Conservation (phyloP, 2,329 filamentous ascomycete species). For the Trichophyton rubrum region DNA sequence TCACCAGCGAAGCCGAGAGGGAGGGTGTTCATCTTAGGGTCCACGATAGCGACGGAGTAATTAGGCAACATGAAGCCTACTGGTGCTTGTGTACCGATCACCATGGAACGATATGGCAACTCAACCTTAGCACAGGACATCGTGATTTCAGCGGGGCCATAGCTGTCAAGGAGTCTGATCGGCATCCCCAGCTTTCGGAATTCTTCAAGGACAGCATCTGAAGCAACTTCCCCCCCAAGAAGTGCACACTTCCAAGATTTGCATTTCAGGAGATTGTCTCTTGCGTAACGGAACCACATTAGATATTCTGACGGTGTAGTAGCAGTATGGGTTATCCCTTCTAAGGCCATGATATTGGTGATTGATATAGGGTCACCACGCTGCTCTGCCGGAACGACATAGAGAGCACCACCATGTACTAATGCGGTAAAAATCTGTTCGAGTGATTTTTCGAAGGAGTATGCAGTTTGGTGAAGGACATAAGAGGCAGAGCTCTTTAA, state of each 20-base stretch:
- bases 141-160: conserved; percentile 18
- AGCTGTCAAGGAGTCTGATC: conserved; percentile 12
- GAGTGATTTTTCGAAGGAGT: conserved; percentile 13
- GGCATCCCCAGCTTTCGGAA: conserved; percentile 11
- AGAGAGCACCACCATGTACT: conserved; percentile 13
- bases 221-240: conserved; percentile 15
- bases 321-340: conserved; percentile 16
- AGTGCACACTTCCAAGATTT: conserved; percentile 15
- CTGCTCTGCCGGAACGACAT: conserved; percentile 10
- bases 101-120: conserved; percentile 14
- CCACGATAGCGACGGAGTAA: conserved; percentile 29
- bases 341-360: conserved; percentile 11
- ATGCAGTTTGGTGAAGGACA: conserved; percentile 14
- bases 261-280: conserved; percentile 9
- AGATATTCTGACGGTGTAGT: conserved; percentile 17
- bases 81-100: conserved; percentile 4
- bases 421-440: conserved; percentile 15
- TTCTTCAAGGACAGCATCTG: conserved; percentile 5
- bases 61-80: conserved; percentile 24
- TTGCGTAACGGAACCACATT: conserved; percentile 12
- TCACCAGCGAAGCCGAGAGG: conserved; percentile 34
- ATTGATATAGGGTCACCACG: conserved; percentile 16
- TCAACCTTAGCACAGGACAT: conserved; percentile 11
- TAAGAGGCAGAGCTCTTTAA: conserved; percentile 5
- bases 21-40: conserved; percentile 25